These are phyloP conservation scores for Acer campestre DNA, from an alignment of 345 rosid genomes.

Conservation along the genomic window DNA sequence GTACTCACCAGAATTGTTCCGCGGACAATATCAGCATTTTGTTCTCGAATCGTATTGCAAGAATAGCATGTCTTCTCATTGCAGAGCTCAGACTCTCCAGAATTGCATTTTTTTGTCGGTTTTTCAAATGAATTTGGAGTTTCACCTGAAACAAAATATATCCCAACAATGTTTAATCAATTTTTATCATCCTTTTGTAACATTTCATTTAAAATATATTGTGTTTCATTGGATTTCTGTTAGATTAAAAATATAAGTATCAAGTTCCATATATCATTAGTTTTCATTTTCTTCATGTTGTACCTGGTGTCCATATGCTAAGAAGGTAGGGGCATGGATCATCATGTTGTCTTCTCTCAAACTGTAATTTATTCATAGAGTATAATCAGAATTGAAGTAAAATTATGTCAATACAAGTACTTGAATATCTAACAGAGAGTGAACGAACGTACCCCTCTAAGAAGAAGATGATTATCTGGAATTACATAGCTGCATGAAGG, in stretches of 20 bases:
- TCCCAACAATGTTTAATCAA: background rate
- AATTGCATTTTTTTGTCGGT: constrained; percentile 37
- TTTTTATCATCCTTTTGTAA: background rate
- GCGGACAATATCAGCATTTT: constrained; percentile 28
- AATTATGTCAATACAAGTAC: background rate
- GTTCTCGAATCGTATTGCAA: constrained; percentile 36
- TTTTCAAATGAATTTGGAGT: constrained; percentile 27
- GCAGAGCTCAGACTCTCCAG: constrained; percentile 34
- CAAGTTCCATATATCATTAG: too few species aligned
- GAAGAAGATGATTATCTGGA: constrained; percentile 54
- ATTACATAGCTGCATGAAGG: constrained; percentile 53
- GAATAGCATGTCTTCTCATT: constrained; percentile 34
- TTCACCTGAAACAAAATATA: constrained; percentile 44
- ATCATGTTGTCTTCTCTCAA: constrained; percentile 48
- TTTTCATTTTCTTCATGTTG: background rate
- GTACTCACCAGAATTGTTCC: constrained; percentile 67
- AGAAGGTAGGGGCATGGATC: constrained; percentile 60
- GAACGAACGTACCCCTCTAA: constrained; percentile 39
- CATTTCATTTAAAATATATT: background rate
- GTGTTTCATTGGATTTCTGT: background rate
- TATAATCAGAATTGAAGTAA: background rate
- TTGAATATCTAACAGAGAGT: background rate
- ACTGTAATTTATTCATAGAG: constrained; percentile 29
- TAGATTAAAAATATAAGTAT: background rate
- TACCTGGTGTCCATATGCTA: constrained; percentile 69